These are phyloP conservation scores for Meyerozyma carpophila DNA, from an alignment of 1,139 yeast genomes.

Conservation along the genomic window DNA sequence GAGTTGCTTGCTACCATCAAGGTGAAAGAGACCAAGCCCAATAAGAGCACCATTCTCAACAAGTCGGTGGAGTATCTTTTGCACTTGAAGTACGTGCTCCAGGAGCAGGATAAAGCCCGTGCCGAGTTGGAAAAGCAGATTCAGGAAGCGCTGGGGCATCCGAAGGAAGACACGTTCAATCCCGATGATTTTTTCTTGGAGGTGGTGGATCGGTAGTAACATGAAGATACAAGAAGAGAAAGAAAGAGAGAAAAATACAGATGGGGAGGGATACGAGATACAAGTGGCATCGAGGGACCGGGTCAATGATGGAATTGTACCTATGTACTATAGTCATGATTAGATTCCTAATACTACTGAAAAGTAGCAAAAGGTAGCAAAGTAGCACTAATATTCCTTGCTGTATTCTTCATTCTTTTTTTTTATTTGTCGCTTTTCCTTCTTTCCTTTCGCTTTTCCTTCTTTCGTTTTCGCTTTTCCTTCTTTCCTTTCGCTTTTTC, in stretches of 20 bases:
- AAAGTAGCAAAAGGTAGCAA: too few relatives aligned
- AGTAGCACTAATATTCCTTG: too few relatives aligned
- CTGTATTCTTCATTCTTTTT: too few relatives aligned
- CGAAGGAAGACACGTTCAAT: slow-evolving; percentile 5
- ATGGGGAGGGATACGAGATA: neutral
- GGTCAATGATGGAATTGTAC: too few relatives aligned
- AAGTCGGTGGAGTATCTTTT: slow-evolving; percentile 65
- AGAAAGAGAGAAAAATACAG: neutral
- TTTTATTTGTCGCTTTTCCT: too few relatives aligned
- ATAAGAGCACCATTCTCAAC: slow-evolving; percentile 62
- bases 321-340: too few relatives aligned
- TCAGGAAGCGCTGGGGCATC: neutral
- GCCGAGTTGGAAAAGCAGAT: slow-evolving; percentile 11
- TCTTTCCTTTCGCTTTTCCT: too few relatives aligned
- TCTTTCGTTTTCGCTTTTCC: too few relatives aligned
- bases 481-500: too few relatives aligned
- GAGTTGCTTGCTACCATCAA: slow-evolving; percentile 36
- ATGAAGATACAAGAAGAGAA: neutral
- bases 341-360: too few relatives aligned
- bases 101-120: slow-evolving; percentile 28
- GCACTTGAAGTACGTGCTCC: slow-evolving; percentile 44
- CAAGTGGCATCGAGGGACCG: too few relatives aligned
- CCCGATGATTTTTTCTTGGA: slow-evolving; percentile 15
- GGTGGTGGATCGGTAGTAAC: slow-evolving; percentile 2
- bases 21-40: slow-evolving; percentile 65